These are phyloP conservation scores for Calamus simplicifolius DNA, from an alignment of 176 grass and related monocot genomes.

Conservation along the genomic window DNA sequence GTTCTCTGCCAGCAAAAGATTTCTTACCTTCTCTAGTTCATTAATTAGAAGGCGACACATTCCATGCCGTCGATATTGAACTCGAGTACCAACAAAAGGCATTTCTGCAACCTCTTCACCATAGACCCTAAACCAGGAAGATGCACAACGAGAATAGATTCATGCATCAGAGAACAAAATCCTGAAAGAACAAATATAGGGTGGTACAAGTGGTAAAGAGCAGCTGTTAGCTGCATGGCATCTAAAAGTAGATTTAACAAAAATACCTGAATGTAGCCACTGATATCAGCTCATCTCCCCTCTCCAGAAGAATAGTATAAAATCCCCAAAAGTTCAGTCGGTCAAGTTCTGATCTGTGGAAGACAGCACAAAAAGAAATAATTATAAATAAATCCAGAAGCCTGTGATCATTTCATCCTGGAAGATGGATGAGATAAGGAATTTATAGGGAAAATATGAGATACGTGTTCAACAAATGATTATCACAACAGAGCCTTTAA, in stretches of 20 bases:
- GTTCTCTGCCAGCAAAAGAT: constrained; percentile 3
- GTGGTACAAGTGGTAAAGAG: neutral
- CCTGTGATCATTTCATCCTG: too few species aligned
- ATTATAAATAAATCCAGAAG: too few species aligned
- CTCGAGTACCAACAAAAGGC: constrained; percentile 55
- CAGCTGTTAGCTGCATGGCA: neutral
- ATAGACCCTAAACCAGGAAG: constrained; percentile 44
- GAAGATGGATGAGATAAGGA: too few species aligned
- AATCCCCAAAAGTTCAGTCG: constrained; percentile 77
- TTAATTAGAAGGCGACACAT: constrained; percentile 58
- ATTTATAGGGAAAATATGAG: too few species aligned
- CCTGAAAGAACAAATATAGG: neutral
- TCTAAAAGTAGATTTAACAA: constrained; percentile 2
- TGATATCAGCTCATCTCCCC: constrained; percentile 51
- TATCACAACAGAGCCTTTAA: too few species aligned
- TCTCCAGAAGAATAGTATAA: constrained; percentile 59
- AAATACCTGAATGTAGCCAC: constrained; percentile 68
- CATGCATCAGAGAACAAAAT: constrained; percentile 10
- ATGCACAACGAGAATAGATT: constrained; percentile 16
- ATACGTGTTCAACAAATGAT: too few species aligned
- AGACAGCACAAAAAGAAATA: constrained; percentile 22
- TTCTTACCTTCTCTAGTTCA: constrained; percentile 60
- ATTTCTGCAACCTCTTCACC: constrained; percentile 63
- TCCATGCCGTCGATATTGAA: constrained; percentile 36
- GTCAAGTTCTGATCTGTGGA: constrained; percentile 52